Evolutionary conservation across 2,329 filamentous ascomycete genomes (phyloP), one percentile per base, ranked within the genome.

Genomic region (Reticulascus tulasneorum): DNA sequence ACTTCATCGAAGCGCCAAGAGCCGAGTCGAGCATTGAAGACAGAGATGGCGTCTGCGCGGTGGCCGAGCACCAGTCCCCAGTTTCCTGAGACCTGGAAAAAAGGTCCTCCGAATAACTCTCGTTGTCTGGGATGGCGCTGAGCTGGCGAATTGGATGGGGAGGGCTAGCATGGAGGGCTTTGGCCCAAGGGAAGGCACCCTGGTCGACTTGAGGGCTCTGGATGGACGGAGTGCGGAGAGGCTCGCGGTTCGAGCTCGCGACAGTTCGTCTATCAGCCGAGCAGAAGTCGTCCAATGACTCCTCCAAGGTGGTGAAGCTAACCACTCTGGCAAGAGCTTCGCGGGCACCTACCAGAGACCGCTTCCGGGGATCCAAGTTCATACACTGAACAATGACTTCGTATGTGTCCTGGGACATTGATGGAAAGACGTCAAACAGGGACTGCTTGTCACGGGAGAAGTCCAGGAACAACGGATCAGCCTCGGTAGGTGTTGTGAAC

Each of bases 361-460:
- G 85, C 71, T 89, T 94, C 60, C 75, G 77, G 9, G 93, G 93
- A 56, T 98, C 91, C 49, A 98, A 67, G 52, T 87, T 87, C 77
- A 98, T 79, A 60, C 87, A 94, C 64, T 94, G 78, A 34, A 83
- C 80, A 62, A 98, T 80, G 48, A 98, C 87, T 62, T 96, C 89
- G 55, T 86, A 98, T 1, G 93, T 96, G 62, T 98, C 93, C 61
- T 95, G 88, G 32, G 91, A 97, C 91, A 98, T 95, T 62, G 86
- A 90, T 24, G 93, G 90, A 63, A 98, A 98, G 53, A 97, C 87
- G 60, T 98, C 93, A 59, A 98, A 98, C 39, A 98, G 78, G 25
- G 86, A 94, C 63, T 97, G 90, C 61, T 89, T 89, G 66, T 98
- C 91, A 40, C 86, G 82, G 33, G 84, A 86, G 59, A 94, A 98